Percentiles rank a stretch among this genome's conserved stretches.
Evolutionary conservation across 75 land plant genomes (phyloP).

Genomic region (Picea sitchensis): DNA sequence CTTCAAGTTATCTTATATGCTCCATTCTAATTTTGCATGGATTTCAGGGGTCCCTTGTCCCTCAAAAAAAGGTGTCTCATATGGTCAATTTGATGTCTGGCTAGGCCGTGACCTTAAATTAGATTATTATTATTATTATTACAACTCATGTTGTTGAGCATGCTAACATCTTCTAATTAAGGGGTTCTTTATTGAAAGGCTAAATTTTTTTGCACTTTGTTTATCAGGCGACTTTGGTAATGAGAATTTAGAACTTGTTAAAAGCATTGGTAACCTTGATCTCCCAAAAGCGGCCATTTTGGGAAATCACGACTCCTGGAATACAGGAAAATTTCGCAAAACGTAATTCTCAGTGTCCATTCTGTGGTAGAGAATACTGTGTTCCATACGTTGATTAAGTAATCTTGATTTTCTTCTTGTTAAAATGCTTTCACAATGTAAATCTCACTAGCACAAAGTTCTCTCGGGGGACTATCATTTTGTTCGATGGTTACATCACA

Average conservation of each 20-base stretch:
- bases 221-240: slow-evolving; percentile 88
- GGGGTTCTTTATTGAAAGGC: not conserved
- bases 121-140: too few species aligned
- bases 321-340: slow-evolving; percentile 25
- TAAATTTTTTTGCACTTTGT: not conserved
- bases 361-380: not conserved
- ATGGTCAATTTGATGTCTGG: too few species aligned
- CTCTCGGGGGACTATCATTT: not conserved
- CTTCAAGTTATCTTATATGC: slow-evolving; percentile 6
- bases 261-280: slow-evolving; percentile 53
- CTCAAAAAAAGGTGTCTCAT: too few species aligned
- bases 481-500: not conserved
- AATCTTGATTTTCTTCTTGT: not conserved
- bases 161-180: not conserved
- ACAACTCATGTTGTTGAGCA: too few species aligned
- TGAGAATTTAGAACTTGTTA: slow-evolving; percentile 84
- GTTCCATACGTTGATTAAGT: not conserved
- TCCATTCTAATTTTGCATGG: not conserved
- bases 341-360: slow-evolving; percentile 28
- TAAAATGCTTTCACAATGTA: not conserved
- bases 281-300: slow-evolving; percentile 82
- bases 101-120: too few species aligned
- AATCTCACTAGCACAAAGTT: not conserved
- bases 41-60: not conserved
- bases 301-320: slow-evolving; percentile 94